phyloP scores from a whole-genome alignment of 495 filamentous ascomycete genomes.

The Pyrenula massariospora region DNA sequence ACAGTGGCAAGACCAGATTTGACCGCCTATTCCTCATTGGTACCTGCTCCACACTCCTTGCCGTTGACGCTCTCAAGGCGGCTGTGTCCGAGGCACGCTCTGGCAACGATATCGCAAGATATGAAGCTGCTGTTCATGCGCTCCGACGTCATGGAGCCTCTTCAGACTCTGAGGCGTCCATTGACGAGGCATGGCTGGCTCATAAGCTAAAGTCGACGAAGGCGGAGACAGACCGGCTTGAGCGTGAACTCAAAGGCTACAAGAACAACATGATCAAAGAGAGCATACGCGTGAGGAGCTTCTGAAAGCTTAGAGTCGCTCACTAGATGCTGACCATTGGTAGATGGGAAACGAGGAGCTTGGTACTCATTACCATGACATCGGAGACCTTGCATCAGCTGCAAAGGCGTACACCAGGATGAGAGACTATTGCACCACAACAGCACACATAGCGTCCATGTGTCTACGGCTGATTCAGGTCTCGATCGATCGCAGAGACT shows the following conservation, averaged over 20 bases:
- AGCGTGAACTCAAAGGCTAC: conserved; percentile 78
- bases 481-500: conserved; percentile 54
- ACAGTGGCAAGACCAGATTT: conserved; percentile 68
- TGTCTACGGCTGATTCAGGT: conserved; percentile 56
- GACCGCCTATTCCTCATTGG: conserved; percentile 76
- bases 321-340: conserved; percentile 1
- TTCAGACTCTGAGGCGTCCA: conserved; percentile 50
- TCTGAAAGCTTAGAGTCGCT: background rate
- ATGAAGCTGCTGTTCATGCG: conserved; percentile 54
- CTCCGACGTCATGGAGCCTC: conserved; percentile 49
- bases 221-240: conserved; percentile 57
- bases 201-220: conserved; percentile 49
- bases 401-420: conserved; percentile 60
- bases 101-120: conserved; percentile 61
- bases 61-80: conserved; percentile 67
- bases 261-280: conserved; percentile 98
- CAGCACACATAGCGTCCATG: conserved; percentile 62
- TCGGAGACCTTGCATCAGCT: conserved; percentile 48
- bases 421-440: conserved; percentile 62
- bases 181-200: conserved; percentile 62
- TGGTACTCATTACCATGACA: conserved; percentile 53
- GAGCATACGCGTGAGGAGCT: conserved; percentile 67
- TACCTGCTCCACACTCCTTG: conserved; percentile 60
- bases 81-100: conserved; percentile 67
- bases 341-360: conserved; percentile 73